Evolutionary conservation across 1,284 basidiomycete genomes (phyloP).

Genomic region (Wolfiporia cocos): DNA sequence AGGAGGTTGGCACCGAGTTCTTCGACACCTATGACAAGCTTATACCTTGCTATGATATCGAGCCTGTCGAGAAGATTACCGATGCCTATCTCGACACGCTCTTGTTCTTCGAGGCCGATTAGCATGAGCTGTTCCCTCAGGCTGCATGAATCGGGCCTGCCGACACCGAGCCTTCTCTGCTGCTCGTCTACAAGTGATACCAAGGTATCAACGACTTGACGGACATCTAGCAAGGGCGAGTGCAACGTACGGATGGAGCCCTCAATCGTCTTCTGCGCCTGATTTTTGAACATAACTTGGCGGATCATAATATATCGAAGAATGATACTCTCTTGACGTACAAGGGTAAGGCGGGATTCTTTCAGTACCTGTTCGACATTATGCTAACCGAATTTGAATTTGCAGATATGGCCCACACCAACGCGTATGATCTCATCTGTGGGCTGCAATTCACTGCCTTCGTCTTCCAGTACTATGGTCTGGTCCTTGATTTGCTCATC

Average conservation of each 20-base stretch:
- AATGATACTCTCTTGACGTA: conserved; percentile 93
- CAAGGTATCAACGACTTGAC: conserved; percentile 92
- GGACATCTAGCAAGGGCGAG: conserved; percentile 91
- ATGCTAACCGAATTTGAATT: conserved; percentile 5
- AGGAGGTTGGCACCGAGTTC: conserved; percentile 91
- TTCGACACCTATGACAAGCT: conserved; percentile 96
- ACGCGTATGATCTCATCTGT: conserved; percentile 88
- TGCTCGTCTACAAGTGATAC: conserved; percentile 97
- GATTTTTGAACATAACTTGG: conserved; percentile 95
- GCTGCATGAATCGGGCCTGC: conserved; percentile 96
- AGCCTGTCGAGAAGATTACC: conserved; percentile 97
- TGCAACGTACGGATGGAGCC: conserved; percentile 98
- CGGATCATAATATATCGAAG: conserved; percentile 97
- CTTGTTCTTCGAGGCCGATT: conserved; percentile 90
- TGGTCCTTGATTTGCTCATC: conserved; percentile 87
- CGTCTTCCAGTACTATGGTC: conserved; percentile 95
- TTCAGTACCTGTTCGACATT: too few species aligned
- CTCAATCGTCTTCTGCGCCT: conserved; percentile 90
- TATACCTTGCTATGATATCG: conserved; percentile 97
- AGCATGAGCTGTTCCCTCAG: conserved; percentile 95
- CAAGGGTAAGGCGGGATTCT: conserved; percentile 53
- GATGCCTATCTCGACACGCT: conserved; percentile 95
- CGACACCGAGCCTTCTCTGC: conserved; percentile 92
- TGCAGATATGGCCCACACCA: conserved; percentile 84
- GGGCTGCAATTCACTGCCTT: conserved; percentile 96